A percentile compares a stretch with the other conserved stretches of the same genome.
Evolutionary conservation across 1,284 basidiomycete genomes (phyloP).

Genomic region (Boletus smithii): DNA sequence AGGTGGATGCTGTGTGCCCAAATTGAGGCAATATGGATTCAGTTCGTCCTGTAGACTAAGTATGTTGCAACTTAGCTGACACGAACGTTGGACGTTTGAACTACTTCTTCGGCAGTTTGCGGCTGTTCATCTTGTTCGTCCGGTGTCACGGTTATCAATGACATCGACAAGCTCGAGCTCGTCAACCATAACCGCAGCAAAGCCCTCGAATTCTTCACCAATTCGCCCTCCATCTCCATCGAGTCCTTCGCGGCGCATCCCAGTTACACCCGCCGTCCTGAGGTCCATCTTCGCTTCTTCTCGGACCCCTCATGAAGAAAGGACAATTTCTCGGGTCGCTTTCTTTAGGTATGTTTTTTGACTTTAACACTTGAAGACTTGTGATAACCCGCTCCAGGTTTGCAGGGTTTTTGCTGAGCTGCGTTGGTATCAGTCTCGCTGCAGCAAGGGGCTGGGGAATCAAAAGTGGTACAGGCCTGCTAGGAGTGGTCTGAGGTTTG

Average conservation of each 20-base stretch:
- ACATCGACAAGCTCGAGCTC: slow-evolving; percentile 51
- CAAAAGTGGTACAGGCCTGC: slow-evolving; percentile 56
- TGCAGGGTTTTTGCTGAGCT: slow-evolving; percentile 75
- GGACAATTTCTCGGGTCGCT: slow-evolving; percentile 74
- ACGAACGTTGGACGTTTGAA: too few species aligned
- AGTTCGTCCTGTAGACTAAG: too few species aligned
- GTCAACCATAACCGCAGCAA: slow-evolving; percentile 46
- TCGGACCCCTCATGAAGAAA: slow-evolving; percentile 70
- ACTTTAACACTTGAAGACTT: not conserved
- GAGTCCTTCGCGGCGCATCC: slow-evolving; percentile 53
- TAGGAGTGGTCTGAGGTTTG: slow-evolving; percentile 50
- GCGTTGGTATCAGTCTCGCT: slow-evolving; percentile 69
- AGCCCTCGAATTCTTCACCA: slow-evolving; percentile 41
- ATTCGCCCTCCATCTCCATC: slow-evolving; percentile 22
- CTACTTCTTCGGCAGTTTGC: slow-evolving; percentile 32
- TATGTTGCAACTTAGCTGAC: too few species aligned
- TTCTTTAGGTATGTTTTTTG: slow-evolving; percentile 64
- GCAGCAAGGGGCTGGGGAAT: slow-evolving; percentile 67
- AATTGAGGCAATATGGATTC: not conserved
- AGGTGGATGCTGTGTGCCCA: slow-evolving; percentile 8
- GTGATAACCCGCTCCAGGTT: slow-evolving; percentile 46
- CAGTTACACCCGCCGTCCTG: slow-evolving; percentile 75
- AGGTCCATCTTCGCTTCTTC: slow-evolving; percentile 81
- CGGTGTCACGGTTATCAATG: slow-evolving; percentile 14
- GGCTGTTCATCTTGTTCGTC: not conserved